Conservation (phyloP, 2,329 filamentous ascomycete genomes). For the Talaromyces amestolkiae region DNA sequence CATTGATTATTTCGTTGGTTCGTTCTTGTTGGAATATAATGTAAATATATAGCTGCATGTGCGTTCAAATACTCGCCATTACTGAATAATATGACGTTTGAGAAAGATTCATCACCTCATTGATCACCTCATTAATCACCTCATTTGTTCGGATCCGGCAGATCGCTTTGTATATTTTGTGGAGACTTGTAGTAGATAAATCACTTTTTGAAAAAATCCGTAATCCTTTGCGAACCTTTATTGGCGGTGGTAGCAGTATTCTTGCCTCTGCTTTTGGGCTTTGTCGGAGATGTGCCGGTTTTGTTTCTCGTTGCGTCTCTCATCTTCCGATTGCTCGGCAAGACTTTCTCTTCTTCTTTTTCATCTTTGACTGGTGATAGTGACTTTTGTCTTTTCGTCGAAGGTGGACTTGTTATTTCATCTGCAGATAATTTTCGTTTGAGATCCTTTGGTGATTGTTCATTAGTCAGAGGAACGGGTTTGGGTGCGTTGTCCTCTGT, state of each 20-base stretch:
- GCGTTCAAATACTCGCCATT: neutral
- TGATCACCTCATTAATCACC: neutral
- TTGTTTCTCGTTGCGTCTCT: constrained; percentile 57
- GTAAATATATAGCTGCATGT: neutral
- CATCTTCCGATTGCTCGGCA: constrained; percentile 52
- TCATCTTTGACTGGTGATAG: constrained; percentile 25
- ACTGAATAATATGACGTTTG: neutral
- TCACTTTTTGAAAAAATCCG: constrained; percentile 48
- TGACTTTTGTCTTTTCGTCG: constrained; percentile 25
- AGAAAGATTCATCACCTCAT: neutral
- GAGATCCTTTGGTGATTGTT: constrained; percentile 33
- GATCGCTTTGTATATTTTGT: neutral
- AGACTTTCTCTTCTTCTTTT: constrained; percentile 7
- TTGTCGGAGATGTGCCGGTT: constrained; percentile 31
- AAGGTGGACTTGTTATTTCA: constrained; percentile 21
- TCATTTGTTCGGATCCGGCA: neutral
- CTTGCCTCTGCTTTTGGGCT: constrained; percentile 22
- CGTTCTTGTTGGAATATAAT: neutral
- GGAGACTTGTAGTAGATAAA: neutral
- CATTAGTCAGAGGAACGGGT: constrained; percentile 34
- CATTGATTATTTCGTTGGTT: neutral
- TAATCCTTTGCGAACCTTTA: constrained; percentile 54
- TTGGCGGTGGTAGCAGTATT: constrained; percentile 27
- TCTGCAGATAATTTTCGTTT: constrained; percentile 50
- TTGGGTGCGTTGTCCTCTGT: constrained; percentile 54